phyloP scores from a whole-genome alignment of 805 yeast genomes.

The Saccharomyces kudriavzevii region DNA sequence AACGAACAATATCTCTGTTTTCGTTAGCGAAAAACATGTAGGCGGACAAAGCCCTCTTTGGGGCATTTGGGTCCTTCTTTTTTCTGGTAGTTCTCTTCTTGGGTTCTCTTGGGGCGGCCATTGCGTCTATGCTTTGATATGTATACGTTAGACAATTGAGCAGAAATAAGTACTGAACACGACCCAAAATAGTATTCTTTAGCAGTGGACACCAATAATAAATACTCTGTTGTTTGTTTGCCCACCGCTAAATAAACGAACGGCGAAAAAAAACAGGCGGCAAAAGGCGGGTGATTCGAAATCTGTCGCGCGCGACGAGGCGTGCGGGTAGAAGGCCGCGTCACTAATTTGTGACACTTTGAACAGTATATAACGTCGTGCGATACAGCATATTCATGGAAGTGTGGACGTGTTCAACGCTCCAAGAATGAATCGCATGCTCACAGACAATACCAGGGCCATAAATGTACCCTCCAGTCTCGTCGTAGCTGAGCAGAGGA shows the following conservation, averaged over 20 bases:
- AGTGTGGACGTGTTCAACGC: neutral
- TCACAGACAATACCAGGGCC: neutral
- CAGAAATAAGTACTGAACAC: neutral
- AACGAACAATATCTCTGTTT: conserved; percentile 87
- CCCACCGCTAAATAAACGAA: conserved; percentile 8
- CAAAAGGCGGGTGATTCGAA: conserved; percentile 1
- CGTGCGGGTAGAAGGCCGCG: neutral
- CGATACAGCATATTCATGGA: neutral
- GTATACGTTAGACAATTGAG: neutral
- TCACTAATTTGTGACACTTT: neutral
- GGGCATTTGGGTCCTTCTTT: conserved; percentile 85
- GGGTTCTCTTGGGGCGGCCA: conserved; percentile 36
- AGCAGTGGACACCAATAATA: neutral
- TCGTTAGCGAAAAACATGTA: conserved; percentile 98
- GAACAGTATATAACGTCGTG: neutral
- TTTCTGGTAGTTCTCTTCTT: conserved; percentile 34
- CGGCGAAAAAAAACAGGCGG: conserved; percentile 2
- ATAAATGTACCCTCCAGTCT: neutral
- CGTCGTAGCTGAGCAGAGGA: conserved; percentile 7
- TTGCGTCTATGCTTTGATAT: conserved; percentile 7
- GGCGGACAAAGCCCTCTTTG: conserved; percentile 94
- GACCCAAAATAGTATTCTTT: neutral
- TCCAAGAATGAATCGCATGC: neutral
- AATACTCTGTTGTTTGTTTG: neutral
- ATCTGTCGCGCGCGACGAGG: neutral